Conservation (phyloP, 441 rosid species). For the Erodium moschatum region DNA sequence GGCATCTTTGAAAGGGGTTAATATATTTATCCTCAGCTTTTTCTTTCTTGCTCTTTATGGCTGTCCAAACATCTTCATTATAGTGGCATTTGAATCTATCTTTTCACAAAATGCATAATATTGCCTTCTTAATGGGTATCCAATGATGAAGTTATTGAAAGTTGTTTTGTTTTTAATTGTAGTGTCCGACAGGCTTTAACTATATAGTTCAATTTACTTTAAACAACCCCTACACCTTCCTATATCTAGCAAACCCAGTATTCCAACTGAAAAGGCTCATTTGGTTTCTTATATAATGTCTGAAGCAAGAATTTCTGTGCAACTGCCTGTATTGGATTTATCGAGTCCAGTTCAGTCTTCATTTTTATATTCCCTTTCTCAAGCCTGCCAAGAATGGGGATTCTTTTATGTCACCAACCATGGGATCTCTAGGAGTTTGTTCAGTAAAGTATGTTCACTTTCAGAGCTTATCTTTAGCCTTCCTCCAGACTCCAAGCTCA, state of each 20-base stretch:
- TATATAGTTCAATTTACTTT: too few species aligned
- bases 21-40: slow-evolving; percentile 15
- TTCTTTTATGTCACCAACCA: slow-evolving; percentile 27
- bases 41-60: slow-evolving; percentile 11
- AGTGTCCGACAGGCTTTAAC: too few species aligned
- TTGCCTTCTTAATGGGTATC: too few species aligned
- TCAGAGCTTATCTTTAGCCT: slow-evolving; percentile 40
- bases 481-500: slow-evolving; percentile 50
- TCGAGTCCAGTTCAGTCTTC: slow-evolving; percentile 15
- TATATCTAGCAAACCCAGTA: slow-evolving; percentile 23
- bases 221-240: background rate
- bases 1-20: slow-evolving; percentile 8
- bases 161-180: too few species aligned
- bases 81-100: too few species aligned
- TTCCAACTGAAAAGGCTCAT: slow-evolving; percentile 20
- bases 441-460: slow-evolving; percentile 26
- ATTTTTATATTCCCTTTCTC: too few species aligned
- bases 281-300: slow-evolving; percentile 24
- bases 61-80: slow-evolving; percentile 9
- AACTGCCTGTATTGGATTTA: slow-evolving; percentile 59
- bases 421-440: slow-evolving; percentile 42
- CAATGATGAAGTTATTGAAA: too few species aligned
- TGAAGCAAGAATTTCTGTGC: slow-evolving; percentile 26
- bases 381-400: too few species aligned
- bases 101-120: too few species aligned